Evolutionary conservation across 2,329 filamentous ascomycete genomes (phyloP), one percentile per base, ranked within the genome.

Genomic region (Colletotrichum sp.): DNA sequence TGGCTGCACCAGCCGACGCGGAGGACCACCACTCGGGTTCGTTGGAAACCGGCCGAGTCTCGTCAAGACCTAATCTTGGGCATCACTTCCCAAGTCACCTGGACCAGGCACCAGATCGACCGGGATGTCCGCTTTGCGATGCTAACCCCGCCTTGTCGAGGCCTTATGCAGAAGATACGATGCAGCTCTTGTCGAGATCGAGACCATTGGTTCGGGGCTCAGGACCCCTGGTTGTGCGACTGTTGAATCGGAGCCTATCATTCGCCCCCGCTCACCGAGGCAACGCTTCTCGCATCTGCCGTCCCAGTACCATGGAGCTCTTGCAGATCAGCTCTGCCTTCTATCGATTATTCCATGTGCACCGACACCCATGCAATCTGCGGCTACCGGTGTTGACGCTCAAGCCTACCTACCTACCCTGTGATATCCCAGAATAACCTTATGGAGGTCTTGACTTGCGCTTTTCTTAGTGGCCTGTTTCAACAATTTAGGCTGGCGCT

Each of bases 381-480:
- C 71, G 32, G 57, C 66, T 52, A 64, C 66, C 59, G 60, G 36
- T 39, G n/a, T 36, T 66, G 34, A 39, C 60, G 68, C 68, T 75
- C 60, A 62, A 72, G 62, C 62, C 67, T 30, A 10, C 24, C 36
- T 15, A 21, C n/a, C 36, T 30, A 49, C 44, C 36, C 39, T 30
- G 18, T 52, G 39, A 18, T n/a, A 26, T 75, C 68, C 62, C 28
- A 75, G 60, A 71, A 75, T 75, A 75, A 24, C 60, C 36, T 55
- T 52, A 26, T 52, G 21, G 49, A 21, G 36, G n/a, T 34, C 30
- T 21, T 60, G 18, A 52, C n/a, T 62, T 24, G 49, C 30, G 55
- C n/a, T 15, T 24, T 21, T 21, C 8, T 71, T 59, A 52, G 28
- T 5, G 67, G 36, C n/a, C 9, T 34, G 72, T 75, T 75, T 62